Evolutionary conservation across 2,329 filamentous ascomycete species (phyloP).

Genomic region (Xenosphaeropsis pyriputrescens): DNA sequence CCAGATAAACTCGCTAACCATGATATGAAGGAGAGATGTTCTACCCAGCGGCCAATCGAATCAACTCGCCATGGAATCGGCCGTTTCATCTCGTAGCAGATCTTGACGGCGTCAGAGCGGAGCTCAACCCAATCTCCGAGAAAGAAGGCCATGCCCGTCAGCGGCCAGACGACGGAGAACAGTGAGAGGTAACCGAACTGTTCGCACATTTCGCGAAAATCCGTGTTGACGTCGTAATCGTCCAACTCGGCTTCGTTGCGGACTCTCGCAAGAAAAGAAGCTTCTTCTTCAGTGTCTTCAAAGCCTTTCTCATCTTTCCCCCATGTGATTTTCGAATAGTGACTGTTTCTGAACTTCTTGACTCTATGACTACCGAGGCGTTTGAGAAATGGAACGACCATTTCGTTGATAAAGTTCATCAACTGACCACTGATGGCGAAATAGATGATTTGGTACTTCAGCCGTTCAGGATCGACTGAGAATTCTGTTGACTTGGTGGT

Average conservation of each 20-base stretch:
- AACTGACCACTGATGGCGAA: constrained; percentile 61
- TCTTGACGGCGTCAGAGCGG: constrained; percentile 63
- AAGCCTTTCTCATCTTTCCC: constrained; percentile 12
- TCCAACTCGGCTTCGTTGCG: constrained; percentile 54
- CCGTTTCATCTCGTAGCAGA: constrained; percentile 58
- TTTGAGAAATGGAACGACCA: constrained; percentile 37
- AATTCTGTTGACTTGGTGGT: constrained; percentile 41
- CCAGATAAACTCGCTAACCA: constrained; percentile 63
- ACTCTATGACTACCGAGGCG: constrained; percentile 41
- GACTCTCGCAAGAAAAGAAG: constrained; percentile 44
- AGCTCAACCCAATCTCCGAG: constrained; percentile 69
- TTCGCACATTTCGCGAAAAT: constrained; percentile 59
- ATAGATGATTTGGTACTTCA: constrained; percentile 61
- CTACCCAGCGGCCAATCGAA: constrained; percentile 61
- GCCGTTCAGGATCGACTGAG: constrained; percentile 46
- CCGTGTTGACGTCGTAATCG: constrained; percentile 57
- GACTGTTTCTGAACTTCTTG: constrained; percentile 29
- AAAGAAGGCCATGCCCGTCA: constrained; percentile 58
- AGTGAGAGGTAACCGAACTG: constrained; percentile 62
- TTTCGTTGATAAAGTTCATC: constrained; percentile 57
- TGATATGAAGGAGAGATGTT: constrained; percentile 51
- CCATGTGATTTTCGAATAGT: constrained; percentile 1
- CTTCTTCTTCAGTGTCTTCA: constrained; percentile 44
- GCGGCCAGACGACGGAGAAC: constrained; percentile 63
- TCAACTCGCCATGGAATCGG: constrained; percentile 55